Percentiles rank a stretch among this genome's conserved stretches.
phyloP scores from a whole-genome alignment of 805 yeast genomes.

The Priceomyces haplophilus region DNA sequence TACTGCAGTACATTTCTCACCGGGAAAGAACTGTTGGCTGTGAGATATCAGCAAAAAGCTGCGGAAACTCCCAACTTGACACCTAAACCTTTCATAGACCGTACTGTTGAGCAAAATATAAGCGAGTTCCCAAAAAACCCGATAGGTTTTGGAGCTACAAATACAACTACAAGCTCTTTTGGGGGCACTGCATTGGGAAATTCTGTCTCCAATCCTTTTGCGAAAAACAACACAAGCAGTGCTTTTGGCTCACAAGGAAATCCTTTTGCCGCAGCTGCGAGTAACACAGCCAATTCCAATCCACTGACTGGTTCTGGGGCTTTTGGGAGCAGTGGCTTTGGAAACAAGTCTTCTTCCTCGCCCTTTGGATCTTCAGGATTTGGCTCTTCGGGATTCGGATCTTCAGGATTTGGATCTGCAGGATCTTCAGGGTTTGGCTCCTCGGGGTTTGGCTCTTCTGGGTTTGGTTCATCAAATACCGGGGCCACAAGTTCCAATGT shows the following conservation, averaged over 20 bases:
- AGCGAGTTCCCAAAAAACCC: constrained; percentile 15
- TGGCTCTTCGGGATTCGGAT: constrained; percentile 6
- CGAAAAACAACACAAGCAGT: not conserved
- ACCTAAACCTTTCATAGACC: constrained; percentile 29
- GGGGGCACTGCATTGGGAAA: constrained; percentile 3
- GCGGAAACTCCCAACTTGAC: constrained; percentile 22
- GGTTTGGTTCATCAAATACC: constrained; percentile 7
- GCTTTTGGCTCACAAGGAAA: constrained; percentile 8
- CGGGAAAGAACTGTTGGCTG: constrained; percentile 47
- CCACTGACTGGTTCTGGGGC: constrained; percentile 4
- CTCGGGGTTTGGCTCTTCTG: constrained; percentile 7
- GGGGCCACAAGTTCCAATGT: not conserved
- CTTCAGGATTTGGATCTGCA: no score
- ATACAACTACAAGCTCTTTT: not conserved
- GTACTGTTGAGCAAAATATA: constrained; percentile 26
- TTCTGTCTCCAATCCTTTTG: not conserved
- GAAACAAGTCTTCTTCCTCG: constrained; percentile 3
- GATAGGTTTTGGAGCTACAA: constrained; percentile 7
- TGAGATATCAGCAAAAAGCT: constrained; percentile 52
- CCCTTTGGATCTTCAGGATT: constrained; percentile 9
- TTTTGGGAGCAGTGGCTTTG: constrained; percentile 14
- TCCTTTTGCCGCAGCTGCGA: constrained; percentile 6
- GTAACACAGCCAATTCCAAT: not conserved
- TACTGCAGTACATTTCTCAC: constrained; percentile 37
- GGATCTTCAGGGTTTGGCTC: constrained; percentile 7